A percentile compares a stretch with the other conserved stretches of the same genome.
These are phyloP conservation scores for Suillus discolor DNA, from an alignment of 768 basidiomycete genomes.

Conservation along the genomic window DNA sequence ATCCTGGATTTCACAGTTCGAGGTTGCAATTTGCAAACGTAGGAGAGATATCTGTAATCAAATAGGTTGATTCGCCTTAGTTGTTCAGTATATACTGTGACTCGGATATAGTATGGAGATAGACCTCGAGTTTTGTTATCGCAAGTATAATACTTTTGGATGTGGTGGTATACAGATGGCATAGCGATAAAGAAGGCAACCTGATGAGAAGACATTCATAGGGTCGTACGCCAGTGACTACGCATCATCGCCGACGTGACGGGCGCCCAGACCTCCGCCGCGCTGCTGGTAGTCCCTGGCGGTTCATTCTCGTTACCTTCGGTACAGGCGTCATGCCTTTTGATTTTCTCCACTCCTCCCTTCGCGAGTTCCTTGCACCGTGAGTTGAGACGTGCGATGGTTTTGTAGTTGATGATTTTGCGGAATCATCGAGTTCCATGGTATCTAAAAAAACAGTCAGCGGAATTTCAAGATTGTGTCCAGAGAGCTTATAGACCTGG, in stretches of 20 bases:
- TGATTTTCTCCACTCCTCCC: conserved; percentile 81
- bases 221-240: neutral
- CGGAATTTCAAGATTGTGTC: neutral
- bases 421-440: conserved; percentile 54
- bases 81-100: neutral
- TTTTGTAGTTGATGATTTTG: conserved; percentile 29
- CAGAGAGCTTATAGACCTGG: conserved; percentile 25
- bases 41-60: neutral
- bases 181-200: neutral
- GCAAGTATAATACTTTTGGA: neutral
- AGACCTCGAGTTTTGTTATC: neutral
- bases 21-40: neutral
- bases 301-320: conserved; percentile 58
- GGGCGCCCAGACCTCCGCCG: conserved; percentile 71
- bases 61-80: neutral
- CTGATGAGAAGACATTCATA: neutral
- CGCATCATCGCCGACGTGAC: conserved; percentile 63
- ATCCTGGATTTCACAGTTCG: neutral
- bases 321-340: conserved; percentile 68
- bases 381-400: conserved; percentile 70
- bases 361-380: conserved; percentile 72
- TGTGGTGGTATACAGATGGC: conserved; percentile 4
- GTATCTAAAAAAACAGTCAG: conserved; percentile 35
- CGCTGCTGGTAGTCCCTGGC: conserved; percentile 63
- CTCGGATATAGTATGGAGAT: neutral